A percentile compares a stretch with the other conserved stretches of the same genome.
Conservation (phyloP, 441 rosid species). For the Metrosideros polymorpha region DNA sequence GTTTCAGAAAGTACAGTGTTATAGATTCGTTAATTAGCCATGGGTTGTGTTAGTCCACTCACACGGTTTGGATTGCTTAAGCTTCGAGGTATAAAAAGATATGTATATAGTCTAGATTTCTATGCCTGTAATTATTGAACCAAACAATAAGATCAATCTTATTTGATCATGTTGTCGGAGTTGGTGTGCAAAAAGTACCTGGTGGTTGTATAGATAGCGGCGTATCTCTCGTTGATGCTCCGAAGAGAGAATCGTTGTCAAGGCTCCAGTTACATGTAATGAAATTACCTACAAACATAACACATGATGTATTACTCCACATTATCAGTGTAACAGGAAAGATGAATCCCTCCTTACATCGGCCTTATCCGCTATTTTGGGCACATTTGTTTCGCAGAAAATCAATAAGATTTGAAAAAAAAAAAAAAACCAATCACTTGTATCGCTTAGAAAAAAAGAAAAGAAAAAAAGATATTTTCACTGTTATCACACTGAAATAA, state of each 20-base stretch:
- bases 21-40: not conserved
- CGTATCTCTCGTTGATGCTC: constrained; percentile 36
- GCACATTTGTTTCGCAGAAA: not conserved
- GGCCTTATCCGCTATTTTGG: not conserved
- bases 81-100: not conserved
- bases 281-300: constrained; percentile 35
- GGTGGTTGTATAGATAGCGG: constrained; percentile 59
- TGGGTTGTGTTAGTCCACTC: not conserved
- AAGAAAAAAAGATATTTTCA: not conserved
- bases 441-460: not conserved
- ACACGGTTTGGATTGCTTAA: not conserved
- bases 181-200: constrained; percentile 19
- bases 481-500: no score
- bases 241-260: constrained; percentile 9
- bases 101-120: not conserved
- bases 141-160: not conserved
- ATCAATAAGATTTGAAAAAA: not conserved
- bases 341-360: not conserved
- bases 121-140: not conserved
- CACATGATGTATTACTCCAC: not conserved
- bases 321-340: not conserved
- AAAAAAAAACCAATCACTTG: no score
- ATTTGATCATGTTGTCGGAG: not conserved
- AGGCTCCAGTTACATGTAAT: constrained; percentile 30
- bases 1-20: not conserved